Conservation (phyloP, 1,284 basidiomycete species). For the Melampsora americana region DNA sequence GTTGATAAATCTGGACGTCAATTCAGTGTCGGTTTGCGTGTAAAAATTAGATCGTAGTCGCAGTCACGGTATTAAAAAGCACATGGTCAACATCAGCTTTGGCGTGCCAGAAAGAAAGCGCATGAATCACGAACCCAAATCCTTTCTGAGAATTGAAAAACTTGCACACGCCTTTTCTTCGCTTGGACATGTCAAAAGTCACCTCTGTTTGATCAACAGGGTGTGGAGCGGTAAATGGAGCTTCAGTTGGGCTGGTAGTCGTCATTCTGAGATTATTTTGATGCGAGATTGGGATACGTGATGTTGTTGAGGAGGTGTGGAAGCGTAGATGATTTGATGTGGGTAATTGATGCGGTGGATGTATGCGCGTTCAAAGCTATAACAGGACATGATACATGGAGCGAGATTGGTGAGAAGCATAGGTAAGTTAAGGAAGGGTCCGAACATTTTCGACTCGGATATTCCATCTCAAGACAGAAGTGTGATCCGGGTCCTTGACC, state of each 20-base stretch:
- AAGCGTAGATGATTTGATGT: background rate
- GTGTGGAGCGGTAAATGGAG: slow-evolving; percentile 31
- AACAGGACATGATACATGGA: background rate
- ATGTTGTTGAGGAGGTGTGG: background rate
- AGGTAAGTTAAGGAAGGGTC: background rate
- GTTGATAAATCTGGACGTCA: slow-evolving; percentile 31
- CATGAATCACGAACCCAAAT: slow-evolving; percentile 34
- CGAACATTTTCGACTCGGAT: background rate
- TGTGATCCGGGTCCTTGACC: background rate
- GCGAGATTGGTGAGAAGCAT: background rate
- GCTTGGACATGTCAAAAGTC: slow-evolving; percentile 38
- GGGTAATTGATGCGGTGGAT: background rate
- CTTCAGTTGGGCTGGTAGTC: background rate
- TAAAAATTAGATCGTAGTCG: background rate
- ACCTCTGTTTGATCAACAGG: slow-evolving; percentile 42
- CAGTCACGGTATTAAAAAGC: too few species aligned
- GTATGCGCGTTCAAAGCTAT: background rate
- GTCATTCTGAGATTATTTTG: background rate
- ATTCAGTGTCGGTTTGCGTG: background rate
- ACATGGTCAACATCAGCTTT: too few species aligned
- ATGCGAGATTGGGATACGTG: background rate
- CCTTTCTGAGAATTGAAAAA: slow-evolving; percentile 45
- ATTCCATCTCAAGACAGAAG: background rate
- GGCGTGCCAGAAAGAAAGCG: too few species aligned
- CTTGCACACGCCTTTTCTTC: slow-evolving; percentile 44